A percentile compares a stretch with the other conserved stretches of the same genome.
Evolutionary conservation across 225 moss, liverwort and hornwort genomes (phyloP).

Genomic region (Bryum argenteum): DNA sequence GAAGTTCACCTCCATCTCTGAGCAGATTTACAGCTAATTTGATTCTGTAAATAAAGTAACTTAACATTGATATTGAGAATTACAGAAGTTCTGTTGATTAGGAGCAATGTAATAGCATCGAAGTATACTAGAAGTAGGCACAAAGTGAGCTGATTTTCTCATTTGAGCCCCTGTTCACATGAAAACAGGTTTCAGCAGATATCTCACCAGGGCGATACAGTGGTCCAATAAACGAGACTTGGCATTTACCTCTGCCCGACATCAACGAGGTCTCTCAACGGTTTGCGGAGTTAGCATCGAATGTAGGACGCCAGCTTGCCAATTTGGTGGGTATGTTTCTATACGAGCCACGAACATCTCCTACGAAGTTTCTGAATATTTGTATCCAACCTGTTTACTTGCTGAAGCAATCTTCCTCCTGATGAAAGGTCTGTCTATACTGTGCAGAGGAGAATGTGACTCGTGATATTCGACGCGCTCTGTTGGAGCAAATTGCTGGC

Average conservation of each 20-base stretch:
- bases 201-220: slow-evolving; percentile 37
- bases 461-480: slow-evolving; percentile 53
- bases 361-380: slow-evolving; percentile 1
- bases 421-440: slow-evolving; percentile 1
- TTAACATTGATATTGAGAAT: neutral
- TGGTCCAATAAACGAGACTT: slow-evolving; percentile 45
- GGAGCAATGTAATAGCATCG: neutral
- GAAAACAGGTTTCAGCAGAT: slow-evolving; percentile 53
- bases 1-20: slow-evolving; percentile 5
- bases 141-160: slow-evolving; percentile 9
- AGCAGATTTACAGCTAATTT: neutral
- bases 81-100: neutral
- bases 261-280: slow-evolving; percentile 72
- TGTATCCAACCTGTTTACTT: neutral
- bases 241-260: slow-evolving; percentile 61
- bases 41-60: neutral
- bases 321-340: slow-evolving; percentile 65
- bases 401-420: slow-evolving; percentile 7
- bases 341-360: slow-evolving; percentile 1
- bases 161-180: slow-evolving; percentile 17
- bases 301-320: slow-evolving; percentile 72
- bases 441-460: slow-evolving; percentile 67
- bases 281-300: slow-evolving; percentile 79
- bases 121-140: neutral
- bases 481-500: slow-evolving; percentile 47